These are phyloP conservation scores for Saitoella complicata DNA, from an alignment of 805 yeast species.

Conservation along the genomic window DNA sequence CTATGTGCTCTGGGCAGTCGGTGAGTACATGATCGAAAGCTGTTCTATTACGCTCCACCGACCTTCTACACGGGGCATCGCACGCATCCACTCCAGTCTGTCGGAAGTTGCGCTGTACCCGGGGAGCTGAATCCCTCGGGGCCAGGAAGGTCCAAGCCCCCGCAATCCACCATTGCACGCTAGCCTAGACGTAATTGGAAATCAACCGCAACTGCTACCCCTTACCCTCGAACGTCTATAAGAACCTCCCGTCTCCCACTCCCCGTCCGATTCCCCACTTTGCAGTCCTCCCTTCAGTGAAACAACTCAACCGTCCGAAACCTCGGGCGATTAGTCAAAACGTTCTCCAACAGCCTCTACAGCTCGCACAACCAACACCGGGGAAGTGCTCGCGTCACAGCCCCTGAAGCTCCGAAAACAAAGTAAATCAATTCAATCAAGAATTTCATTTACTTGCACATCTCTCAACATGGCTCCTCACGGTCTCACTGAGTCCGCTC, in stretches of 20 bases:
- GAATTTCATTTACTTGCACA: neutral
- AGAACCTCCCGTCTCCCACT: conserved; percentile 1
- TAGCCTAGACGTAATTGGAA: too few species aligned
- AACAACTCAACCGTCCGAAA: neutral
- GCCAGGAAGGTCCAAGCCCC: neutral
- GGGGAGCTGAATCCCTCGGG: too few species aligned
- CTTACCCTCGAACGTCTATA: neutral
- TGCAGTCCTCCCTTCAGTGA: neutral
- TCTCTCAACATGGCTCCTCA: conserved; percentile 20
- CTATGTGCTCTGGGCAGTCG: too few species aligned
- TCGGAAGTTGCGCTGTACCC: too few species aligned
- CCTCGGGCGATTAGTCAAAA: conserved; percentile 13
- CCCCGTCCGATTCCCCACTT: neutral
- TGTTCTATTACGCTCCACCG: too few species aligned
- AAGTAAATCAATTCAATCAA: conserved; percentile 27
- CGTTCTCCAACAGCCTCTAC: conserved; percentile 27
- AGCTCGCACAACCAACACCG: conserved; percentile 30
- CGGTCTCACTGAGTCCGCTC: conserved; percentile 12
- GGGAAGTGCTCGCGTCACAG: conserved; percentile 24
- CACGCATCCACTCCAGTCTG: too few species aligned
- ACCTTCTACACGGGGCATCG: too few species aligned
- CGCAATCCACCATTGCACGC: too few species aligned
- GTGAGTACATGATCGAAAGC: too few species aligned
- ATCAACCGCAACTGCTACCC: too few species aligned
- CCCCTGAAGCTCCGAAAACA: conserved; percentile 29